Base-by-base conservation (phyloP, 805 yeast species). In the Saturnispora mendoncae region DNA sequence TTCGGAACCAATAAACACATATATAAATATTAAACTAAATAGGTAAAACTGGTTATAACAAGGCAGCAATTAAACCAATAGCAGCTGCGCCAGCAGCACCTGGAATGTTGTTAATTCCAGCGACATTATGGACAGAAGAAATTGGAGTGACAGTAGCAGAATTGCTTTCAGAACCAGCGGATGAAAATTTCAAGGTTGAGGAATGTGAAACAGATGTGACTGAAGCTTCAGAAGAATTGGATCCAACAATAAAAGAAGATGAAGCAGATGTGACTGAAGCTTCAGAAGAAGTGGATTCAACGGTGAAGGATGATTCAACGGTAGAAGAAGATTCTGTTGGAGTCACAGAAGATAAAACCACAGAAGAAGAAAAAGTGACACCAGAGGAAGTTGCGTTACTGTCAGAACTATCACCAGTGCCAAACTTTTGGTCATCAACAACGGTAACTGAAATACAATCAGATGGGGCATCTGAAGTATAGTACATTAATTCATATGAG, bases 401-500 rank as follows among this genome's bases (percentile, higher is more conserved):
- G 6, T 26, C 13, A 8, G 31, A 26, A 12, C 26, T 7, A 15
- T 12, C 30, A 26, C 14, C 7, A 12, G 20, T 5, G 19, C 20
- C 17, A 14, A 20, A n/a, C n/a, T n/a, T n/a, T 10, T 23, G n/a
- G 13, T 15, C 32, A n/a, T 26, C 32, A 20, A 21, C 41, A 14
- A 48, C 8, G n/a, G 31, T 40, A 5, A 48, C 25, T 4, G 38
- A 7, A 13, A 42, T 40, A 47, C 51, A 48, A 15, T 13, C 56
- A 6, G 39, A 31, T 36, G 67, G 62, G 15, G 49, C 50, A 41
- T 21, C 19, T 9, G 50, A 44, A 46, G 49, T 40, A 46, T 51
- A 58, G 46, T 50, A 61, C 49, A 52, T 55, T 41, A 62, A 57
- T 40, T 55, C 56, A 45, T 52, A 65, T 17, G 45, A 13, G 9